These are phyloP conservation scores for Eutypella sp. DNA, from an alignment of 2,329 filamentous ascomycete species.

Conservation along the genomic window DNA sequence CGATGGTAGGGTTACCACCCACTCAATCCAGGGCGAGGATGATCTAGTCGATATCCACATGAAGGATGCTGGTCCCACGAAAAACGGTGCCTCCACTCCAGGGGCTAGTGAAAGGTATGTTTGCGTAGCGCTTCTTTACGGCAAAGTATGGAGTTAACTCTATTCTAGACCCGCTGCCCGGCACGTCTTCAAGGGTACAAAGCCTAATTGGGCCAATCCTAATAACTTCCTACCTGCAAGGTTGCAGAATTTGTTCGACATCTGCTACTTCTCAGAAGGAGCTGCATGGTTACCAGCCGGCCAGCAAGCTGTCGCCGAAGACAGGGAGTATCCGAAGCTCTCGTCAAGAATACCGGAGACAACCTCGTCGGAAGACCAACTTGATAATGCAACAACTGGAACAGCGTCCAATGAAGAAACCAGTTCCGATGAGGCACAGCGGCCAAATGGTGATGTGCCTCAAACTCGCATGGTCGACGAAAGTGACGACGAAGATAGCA, in stretches of 20 bases:
- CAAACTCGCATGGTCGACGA: constrained; percentile 56
- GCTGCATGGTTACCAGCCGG: constrained; percentile 63
- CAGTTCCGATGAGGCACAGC: constrained; percentile 44
- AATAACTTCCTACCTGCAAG: constrained; percentile 54
- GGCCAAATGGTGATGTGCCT: constrained; percentile 21
- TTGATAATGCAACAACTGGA: constrained; percentile 43
- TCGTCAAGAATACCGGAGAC: constrained; percentile 39
- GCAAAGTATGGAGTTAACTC: constrained; percentile 12
- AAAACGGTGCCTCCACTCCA: constrained; percentile 10
- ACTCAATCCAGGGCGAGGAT: constrained; percentile 83
- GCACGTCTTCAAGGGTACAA: constrained; percentile 41
- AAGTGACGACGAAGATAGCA: constrained; percentile 47
- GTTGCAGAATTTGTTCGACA: constrained; percentile 69
- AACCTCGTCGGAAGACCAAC: constrained; percentile 40
- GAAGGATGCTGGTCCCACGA: constrained; percentile 51
- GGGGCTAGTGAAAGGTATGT: constrained; percentile 24
- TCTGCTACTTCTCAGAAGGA: constrained; percentile 60
- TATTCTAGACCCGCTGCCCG: constrained; percentile 26
- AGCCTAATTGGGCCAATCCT: constrained; percentile 50
- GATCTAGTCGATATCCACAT: constrained; percentile 88
- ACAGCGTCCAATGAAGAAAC: constrained; percentile 48
- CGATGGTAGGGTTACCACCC: constrained; percentile 66
- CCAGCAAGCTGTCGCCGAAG: constrained; percentile 58
- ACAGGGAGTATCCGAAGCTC: constrained; percentile 51
- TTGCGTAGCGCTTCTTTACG: constrained; percentile 1